These are phyloP conservation scores for Coriaria nepalensis DNA, from an alignment of 306 rosid genomes.

Conservation along the genomic window DNA sequence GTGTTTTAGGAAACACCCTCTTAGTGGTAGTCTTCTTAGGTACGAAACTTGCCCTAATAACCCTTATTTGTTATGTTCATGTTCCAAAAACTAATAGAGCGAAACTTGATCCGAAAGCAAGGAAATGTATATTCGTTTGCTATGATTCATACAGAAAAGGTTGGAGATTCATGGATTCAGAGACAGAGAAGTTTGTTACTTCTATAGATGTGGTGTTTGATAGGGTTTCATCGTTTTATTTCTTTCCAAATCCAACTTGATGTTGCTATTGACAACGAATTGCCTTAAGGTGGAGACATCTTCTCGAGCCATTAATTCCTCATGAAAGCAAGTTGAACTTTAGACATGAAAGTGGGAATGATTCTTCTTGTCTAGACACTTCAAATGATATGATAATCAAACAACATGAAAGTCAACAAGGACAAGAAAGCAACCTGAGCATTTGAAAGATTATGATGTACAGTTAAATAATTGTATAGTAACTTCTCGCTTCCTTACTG, in stretches of 20 bases:
- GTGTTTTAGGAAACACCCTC: too few species aligned
- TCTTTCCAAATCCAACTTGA: too few species aligned
- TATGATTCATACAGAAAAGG: constrained; percentile 6
- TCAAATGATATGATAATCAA: too few species aligned
- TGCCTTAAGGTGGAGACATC: background rate
- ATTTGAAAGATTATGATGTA: constrained; percentile 2
- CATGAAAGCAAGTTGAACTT: background rate
- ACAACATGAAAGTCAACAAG: background rate
- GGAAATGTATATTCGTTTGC: background rate
- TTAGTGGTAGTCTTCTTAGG: too few species aligned
- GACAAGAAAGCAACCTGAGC: background rate
- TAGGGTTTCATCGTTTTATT: too few species aligned
- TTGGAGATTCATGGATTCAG: constrained; percentile 4
- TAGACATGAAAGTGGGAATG: background rate
- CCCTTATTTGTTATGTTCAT: constrained; percentile 1
- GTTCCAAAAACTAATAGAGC: background rate
- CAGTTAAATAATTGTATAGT: background rate
- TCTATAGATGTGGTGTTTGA: constrained; percentile 2
- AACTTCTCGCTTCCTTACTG: background rate
- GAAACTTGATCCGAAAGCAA: constrained; percentile 7
- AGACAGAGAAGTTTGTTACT: background rate
- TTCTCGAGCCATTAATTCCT: too few species aligned
- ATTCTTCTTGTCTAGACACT: too few species aligned
- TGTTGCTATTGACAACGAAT: too few species aligned
- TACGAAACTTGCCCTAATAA: constrained; percentile 1